Evolutionary conservation across 2,329 filamentous ascomycete species (phyloP).

Genomic region (Aspergillus felis): DNA sequence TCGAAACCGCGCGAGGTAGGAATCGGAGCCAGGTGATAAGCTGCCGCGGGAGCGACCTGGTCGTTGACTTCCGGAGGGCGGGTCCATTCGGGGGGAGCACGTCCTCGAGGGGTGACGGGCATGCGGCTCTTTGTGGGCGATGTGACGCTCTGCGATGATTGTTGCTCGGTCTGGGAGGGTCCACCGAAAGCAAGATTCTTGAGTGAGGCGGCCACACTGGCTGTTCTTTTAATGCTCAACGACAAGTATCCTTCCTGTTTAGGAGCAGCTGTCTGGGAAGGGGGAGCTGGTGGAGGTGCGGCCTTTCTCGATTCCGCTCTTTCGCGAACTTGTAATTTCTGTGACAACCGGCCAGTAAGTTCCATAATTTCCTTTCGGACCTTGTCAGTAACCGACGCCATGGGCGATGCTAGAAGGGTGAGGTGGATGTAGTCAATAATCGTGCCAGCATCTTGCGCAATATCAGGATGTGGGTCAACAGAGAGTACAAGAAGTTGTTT

Average conservation of each 20-base stretch:
- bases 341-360: slow-evolving; percentile 29
- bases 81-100: slow-evolving; percentile 56
- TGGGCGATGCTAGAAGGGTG: slow-evolving; percentile 69
- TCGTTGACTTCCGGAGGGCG: slow-evolving; percentile 73
- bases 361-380: slow-evolving; percentile 64
- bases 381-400: slow-evolving; percentile 65
- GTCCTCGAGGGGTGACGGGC: slow-evolving; percentile 46
- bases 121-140: slow-evolving; percentile 30
- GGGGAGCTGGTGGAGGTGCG: slow-evolving; percentile 44
- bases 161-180: slow-evolving; percentile 31
- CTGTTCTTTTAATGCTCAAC: slow-evolving; percentile 57
- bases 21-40: slow-evolving; percentile 71
- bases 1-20: slow-evolving; percentile 76
- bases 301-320: slow-evolving; percentile 31
- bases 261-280: slow-evolving; percentile 43
- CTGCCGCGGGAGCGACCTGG: slow-evolving; percentile 59
- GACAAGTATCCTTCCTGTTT: slow-evolving; percentile 61
- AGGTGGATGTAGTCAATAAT: slow-evolving; percentile 83
- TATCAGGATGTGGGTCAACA: slow-evolving; percentile 90
- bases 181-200: slow-evolving; percentile 58
- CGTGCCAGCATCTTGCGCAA: slow-evolving; percentile 77
- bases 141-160: slow-evolving; percentile 22
- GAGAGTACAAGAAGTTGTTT: slow-evolving; percentile 87
- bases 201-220: slow-evolving; percentile 61
- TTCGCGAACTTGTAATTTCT: slow-evolving; percentile 39